phyloP scores from a whole-genome alignment of 106 monocot genomes.

The Phalaenopsis equestris region DNA sequence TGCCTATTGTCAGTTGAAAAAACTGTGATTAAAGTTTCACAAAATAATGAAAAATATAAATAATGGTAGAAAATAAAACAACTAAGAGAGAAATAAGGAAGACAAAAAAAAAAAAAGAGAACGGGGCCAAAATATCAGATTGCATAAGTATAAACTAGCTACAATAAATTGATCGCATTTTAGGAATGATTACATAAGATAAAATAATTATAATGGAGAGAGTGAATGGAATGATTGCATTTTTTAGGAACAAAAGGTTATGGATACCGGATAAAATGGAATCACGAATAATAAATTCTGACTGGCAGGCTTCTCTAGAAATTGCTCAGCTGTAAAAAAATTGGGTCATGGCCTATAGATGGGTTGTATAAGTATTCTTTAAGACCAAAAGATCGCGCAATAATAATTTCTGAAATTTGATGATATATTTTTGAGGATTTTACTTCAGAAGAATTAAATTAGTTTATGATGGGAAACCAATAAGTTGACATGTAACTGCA shows the following conservation, averaged over 20 bases:
- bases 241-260: too few relatives aligned
- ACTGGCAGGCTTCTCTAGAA: too few relatives aligned
- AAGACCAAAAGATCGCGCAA: too few relatives aligned
- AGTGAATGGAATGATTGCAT: neutral
- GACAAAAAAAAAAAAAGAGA: neutral
- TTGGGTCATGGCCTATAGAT: too few relatives aligned
- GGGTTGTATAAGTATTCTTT: too few relatives aligned
- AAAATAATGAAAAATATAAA: neutral
- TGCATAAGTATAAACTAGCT: neutral
- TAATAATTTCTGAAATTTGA: too few relatives aligned
- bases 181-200: neutral
- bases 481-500: too few relatives aligned
- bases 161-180: neutral
- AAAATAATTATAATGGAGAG: neutral
- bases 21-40: neutral
- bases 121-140: neutral
- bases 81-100: neutral
- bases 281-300: neutral
- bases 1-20: neutral
- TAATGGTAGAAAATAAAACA: neutral
- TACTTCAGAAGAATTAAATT: too few relatives aligned
- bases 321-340: too few relatives aligned
- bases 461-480: neutral
- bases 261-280: too few relatives aligned
- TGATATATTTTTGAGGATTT: too few relatives aligned